A percentile compares a stretch with the other conserved stretches of the same genome.
Conservation (phyloP, 1,139 yeast species). For the Pichia sp. region DNA sequence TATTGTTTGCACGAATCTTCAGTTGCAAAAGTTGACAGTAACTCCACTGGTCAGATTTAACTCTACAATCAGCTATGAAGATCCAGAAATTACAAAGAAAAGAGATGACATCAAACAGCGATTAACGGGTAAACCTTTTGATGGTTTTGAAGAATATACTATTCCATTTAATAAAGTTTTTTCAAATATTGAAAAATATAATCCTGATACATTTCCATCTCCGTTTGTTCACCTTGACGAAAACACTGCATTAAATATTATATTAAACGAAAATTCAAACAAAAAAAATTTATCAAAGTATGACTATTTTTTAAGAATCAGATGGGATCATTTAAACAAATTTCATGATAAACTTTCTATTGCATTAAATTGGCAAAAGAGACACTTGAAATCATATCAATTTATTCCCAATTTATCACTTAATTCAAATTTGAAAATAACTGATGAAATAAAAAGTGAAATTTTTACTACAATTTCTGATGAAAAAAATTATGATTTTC, state of each 20-base stretch:
- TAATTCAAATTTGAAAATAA: constrained; percentile 1
- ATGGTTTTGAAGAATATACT: not conserved
- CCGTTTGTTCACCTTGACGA: constrained; percentile 11
- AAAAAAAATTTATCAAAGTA: constrained; percentile 6
- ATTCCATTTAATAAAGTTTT: not conserved
- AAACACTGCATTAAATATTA: constrained; percentile 4
- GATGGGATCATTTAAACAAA: constrained; percentile 1
- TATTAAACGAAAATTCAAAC: not conserved
- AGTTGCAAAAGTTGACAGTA: too few species aligned
- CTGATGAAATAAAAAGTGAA: not conserved
- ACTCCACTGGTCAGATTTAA: not conserved
- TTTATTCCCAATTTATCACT: not conserved
- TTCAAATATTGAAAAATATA: not conserved
- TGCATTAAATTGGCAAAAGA: constrained; percentile 7
- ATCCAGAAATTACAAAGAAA: not conserved
- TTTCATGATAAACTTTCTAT: constrained; percentile 4
- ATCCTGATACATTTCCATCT: constrained; percentile 8
- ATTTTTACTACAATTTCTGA: not conserved
- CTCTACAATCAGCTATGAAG: not conserved
- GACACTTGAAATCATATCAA: not conserved
- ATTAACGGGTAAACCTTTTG: constrained; percentile 12
- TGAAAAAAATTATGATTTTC: not conserved
- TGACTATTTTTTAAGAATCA: constrained; percentile 7
- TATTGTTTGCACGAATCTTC: too few species aligned
- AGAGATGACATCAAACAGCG: not conserved